Base-by-base conservation (phyloP, 1,139 yeast species). In the Lodderomyces parapsilosis region DNA sequence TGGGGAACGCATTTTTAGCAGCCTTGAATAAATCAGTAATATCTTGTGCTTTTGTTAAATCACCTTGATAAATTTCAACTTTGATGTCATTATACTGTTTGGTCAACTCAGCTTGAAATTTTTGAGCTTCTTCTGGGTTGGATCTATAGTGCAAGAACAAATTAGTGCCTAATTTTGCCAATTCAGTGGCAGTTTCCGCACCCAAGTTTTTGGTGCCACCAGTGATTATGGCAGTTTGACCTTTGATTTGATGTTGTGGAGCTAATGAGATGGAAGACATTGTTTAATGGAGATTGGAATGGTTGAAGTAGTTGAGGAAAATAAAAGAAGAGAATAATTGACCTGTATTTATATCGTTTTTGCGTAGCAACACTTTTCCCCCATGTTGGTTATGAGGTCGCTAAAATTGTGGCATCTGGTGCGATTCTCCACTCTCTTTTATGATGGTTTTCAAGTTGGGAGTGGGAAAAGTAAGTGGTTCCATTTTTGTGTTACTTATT, bases 131-230 rank as follows among this genome's bases (percentile, higher is more conserved):
- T 42, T 71, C 74, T 19, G 61, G 53, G 3, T 58, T 49, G 3
- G 81, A 72, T 55, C 80, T 83, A 62, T 71, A 80, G 53, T 80
- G 86, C 43, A 82, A 63, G 40, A 77, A 75, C 46, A 82, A 58
- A 54, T 80, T 72, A 35, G 77, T 68, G n/a, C 86, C 86, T 24
- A 64, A 62, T 44, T 64, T 65, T 8, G 86, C 86, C 38, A 82
- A 67, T 44, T 79, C 84, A 31, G 57, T 59, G n/a, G 83, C 82
- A 27, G 83, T 78, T 43, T 65, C 65, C 20, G 70, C 80, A 39
- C 88, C 88, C 46, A 83, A 69, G 60, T 82, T 81, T 65, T 82
- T 82, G 54, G 76, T 78, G 40, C 86, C 88, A 38, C 87, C 88
- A 11, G 86, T 72, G 53, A 83, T 74, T 39, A 83, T 49, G 17